These are phyloP conservation scores for Obelidium mucronatum DNA, from an alignment of 192 early-diverging fungal genomes.

Conservation along the genomic window DNA sequence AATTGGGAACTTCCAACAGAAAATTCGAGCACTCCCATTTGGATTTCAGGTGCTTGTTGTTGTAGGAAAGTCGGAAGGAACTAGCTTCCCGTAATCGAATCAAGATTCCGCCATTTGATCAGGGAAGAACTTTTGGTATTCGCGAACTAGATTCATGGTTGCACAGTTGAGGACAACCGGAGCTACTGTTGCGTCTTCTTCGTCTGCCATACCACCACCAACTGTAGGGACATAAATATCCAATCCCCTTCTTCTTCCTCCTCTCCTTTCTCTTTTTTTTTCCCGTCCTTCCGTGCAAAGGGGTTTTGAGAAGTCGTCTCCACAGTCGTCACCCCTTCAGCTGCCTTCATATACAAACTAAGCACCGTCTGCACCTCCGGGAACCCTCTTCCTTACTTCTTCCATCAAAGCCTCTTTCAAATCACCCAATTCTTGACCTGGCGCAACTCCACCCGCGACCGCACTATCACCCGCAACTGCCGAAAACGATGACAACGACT, in stretches of 20 bases:
- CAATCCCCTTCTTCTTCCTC: constrained; percentile 12
- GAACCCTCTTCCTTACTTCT: constrained; percentile 70
- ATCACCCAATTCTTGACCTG: constrained; percentile 27
- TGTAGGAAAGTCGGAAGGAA: constrained; percentile 64
- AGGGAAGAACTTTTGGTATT: constrained; percentile 73
- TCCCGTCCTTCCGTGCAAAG: background rate
- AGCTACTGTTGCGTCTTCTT: constrained; percentile 53
- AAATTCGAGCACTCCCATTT: constrained; percentile 63
- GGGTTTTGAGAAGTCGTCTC: no score
- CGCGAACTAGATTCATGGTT: constrained; percentile 64
- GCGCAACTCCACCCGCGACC: background rate
- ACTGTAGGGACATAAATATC: no score
- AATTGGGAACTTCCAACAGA: constrained; percentile 67
- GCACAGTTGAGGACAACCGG: constrained; percentile 59
- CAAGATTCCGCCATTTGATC: constrained; percentile 70
- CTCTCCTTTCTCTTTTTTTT: constrained; percentile 26
- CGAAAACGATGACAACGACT: background rate
- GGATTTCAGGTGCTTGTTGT: constrained; percentile 42
- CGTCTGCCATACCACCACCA: constrained; percentile 31
- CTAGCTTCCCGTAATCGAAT: constrained; percentile 77
- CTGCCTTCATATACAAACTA: constrained; percentile 46
- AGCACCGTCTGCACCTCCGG: constrained; percentile 76
- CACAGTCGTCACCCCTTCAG: no score
- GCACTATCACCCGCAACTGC: background rate
- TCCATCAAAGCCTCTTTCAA: constrained; percentile 36